Percentiles rank a stretch among this genome's conserved stretches.
These are phyloP conservation scores for Trichosporon faecale DNA, from an alignment of 1,284 basidiomycete species.

Conservation along the genomic window DNA sequence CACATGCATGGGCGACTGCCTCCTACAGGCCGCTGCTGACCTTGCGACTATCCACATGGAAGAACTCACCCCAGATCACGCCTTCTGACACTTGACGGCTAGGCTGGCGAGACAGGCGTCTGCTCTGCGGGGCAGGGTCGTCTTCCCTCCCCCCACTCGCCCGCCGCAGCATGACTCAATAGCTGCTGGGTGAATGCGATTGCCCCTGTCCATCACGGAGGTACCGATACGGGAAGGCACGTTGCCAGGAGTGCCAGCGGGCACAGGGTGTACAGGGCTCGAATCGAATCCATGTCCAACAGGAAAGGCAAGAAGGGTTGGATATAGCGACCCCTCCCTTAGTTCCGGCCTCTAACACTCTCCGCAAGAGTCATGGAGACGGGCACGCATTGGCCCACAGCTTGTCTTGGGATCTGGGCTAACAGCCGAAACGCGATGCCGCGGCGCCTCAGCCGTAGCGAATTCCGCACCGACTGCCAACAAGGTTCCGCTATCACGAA, in stretches of 20 bases:
- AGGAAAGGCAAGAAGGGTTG: not conserved
- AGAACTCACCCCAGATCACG: not conserved
- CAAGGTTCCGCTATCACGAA: constrained; percentile 3
- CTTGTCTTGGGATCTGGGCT: not conserved
- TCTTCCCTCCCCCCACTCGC: not conserved
- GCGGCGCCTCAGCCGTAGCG: not conserved
- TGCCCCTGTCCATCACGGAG: not conserved
- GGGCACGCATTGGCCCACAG: not conserved
- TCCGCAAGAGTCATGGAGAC: not conserved
- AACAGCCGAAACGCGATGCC: constrained; percentile 7
- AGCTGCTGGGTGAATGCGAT: not conserved
- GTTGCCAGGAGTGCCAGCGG: not conserved
- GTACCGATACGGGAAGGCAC: not conserved
- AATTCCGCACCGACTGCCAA: not conserved
- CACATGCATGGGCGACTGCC: not conserved
- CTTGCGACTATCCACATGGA: no score
- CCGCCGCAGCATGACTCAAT: not conserved
- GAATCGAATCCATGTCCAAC: not conserved
- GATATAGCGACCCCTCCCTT: not conserved
- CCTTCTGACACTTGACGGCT: not conserved
- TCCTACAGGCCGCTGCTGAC: not conserved
- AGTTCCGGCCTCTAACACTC: not conserved
- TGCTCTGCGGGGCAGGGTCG: not conserved
- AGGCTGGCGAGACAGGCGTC: not conserved
- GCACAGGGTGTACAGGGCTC: not conserved